These are phyloP conservation scores for Lasiosphaeriaceae sp. DNA, from an alignment of 495 filamentous ascomycete species.

Conservation along the genomic window DNA sequence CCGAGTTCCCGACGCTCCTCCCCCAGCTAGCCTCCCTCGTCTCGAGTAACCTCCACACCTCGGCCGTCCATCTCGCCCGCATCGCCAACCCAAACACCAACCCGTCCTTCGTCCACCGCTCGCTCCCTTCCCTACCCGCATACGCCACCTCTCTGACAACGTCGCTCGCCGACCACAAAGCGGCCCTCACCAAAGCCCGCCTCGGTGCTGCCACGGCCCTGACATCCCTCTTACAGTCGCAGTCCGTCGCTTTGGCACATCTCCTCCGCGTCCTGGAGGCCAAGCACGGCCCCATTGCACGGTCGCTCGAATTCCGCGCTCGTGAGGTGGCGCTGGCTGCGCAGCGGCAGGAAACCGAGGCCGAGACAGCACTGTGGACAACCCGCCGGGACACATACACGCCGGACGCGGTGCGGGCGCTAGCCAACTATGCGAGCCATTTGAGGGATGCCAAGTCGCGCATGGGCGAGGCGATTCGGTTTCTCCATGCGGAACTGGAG, in stretches of 20 bases:
- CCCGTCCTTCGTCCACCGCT: constrained; percentile 49
- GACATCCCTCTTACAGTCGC: constrained; percentile 22
- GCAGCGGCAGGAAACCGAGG: constrained; percentile 41
- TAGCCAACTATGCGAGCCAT: constrained; percentile 53
- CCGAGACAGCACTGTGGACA: constrained; percentile 28
- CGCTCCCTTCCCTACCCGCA: constrained; percentile 37
- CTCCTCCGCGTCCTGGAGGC: constrained; percentile 37
- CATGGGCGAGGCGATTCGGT: constrained; percentile 42
- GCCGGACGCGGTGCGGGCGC: constrained; percentile 51
- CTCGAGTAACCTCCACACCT: constrained; percentile 35
- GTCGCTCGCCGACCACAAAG: constrained; percentile 17
- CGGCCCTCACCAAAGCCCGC: constrained; percentile 29
- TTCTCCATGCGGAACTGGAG: constrained; percentile 47
- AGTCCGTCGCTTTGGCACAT: constrained; percentile 26
- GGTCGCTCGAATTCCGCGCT: constrained; percentile 59
- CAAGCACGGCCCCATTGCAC: constrained; percentile 63
- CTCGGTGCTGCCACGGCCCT: constrained; percentile 28
- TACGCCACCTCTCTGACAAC: constrained; percentile 23
- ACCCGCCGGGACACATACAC: constrained; percentile 48
- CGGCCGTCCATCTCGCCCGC: constrained; percentile 39
- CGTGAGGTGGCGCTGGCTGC: constrained; percentile 50
- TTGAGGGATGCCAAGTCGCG: constrained; percentile 47
- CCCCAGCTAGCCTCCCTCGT: constrained; percentile 37
- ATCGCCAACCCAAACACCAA: constrained; percentile 47
- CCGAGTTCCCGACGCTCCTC: constrained; percentile 35